phyloP scores from a whole-genome alignment of 768 basidiomycete species.

The Paxillus rubicundulus region DNA sequence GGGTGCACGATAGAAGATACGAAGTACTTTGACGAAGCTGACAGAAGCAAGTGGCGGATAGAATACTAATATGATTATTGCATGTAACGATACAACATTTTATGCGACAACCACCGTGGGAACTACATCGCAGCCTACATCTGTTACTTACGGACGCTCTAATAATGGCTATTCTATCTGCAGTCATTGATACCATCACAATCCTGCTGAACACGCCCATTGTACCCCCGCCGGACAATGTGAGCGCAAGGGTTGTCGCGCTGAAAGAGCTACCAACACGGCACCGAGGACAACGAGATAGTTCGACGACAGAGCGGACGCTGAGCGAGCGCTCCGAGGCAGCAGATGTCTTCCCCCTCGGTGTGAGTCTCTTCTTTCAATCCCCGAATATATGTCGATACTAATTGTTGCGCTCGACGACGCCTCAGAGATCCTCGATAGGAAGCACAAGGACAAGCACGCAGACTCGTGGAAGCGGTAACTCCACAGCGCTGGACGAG shows the following conservation, averaged over 20 bases:
- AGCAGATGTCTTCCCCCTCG: slow-evolving; percentile 4
- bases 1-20: too few relatives aligned
- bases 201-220: slow-evolving; percentile 27
- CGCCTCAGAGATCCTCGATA: slow-evolving; percentile 1
- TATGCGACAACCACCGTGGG: too few relatives aligned
- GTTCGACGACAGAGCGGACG: background rate
- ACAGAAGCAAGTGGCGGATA: too few relatives aligned
- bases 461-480: slow-evolving; percentile 9
- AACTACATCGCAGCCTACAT: too few relatives aligned
- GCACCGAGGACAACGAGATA: background rate
- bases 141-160: too few relatives aligned
- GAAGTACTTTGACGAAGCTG: too few relatives aligned
- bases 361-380: slow-evolving; percentile 7
- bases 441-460: slow-evolving; percentile 12
- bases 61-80: too few relatives aligned
- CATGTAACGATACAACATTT: too few relatives aligned
- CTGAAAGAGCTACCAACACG: slow-evolving; percentile 18
- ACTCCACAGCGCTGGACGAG: background rate
- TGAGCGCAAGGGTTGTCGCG: slow-evolving; percentile 7
- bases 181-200: slow-evolving; percentile 11
- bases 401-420: too few relatives aligned
- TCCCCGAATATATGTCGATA: background rate
- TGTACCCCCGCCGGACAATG: slow-evolving; percentile 1
- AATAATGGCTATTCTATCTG: slow-evolving; percentile 8
- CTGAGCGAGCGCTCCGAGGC: slow-evolving; percentile 1